Evolutionary conservation across 1,284 basidiomycete species (phyloP), one percentile per base, ranked within the genome.

Genomic region (Heterobasidion parviporum): DNA sequence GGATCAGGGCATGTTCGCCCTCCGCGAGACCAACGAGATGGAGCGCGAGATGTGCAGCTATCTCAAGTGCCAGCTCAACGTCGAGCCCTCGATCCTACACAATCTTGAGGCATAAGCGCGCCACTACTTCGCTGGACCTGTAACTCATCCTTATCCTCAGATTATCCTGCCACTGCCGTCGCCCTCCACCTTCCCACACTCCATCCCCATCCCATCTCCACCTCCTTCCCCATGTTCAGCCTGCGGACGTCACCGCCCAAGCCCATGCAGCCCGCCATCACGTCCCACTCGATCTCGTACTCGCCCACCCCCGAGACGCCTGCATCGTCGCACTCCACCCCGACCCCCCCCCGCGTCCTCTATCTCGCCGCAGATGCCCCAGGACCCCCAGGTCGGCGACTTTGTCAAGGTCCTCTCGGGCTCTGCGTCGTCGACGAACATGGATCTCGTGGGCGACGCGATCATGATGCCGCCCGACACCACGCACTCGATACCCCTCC

Each of bases 1-100:
- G 53, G 78, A 76, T 14, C 78, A 80, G 62, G 75, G 75, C 63
- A 74, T 79, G 70, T 81, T 80, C 60, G 68, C 72, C 6, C 67
- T 81, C 50, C 70, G 74, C 61, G 78, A 81, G 71, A 75, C 81
- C 66, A 81, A 82, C 67, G 77, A 80, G 69, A 80, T 80, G 79
- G 79, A 80, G 70, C 67, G 78, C 38, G 78, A 81, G 63, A 78
- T 55, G 54, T 55, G 54, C n/a, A 26, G 32, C n/a, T 55, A 55
- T 26, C 36, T 55, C 1, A 47, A 52, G 57, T 80, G 77, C 77
- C 72, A 75, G 62, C 69, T 80, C 49, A 71, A 72, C 55, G 65
- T 72, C 51, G 62, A 65, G 7, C 66, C 70, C 18, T 61, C 63
- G 45, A 69, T 72, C 54, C 65, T 74, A 46, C 59, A 62, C 16